Percentiles rank a stretch among this genome's conserved stretches.
phyloP scores from a whole-genome alignment of 164 flowering plant genomes.

The Malania oleifera region DNA sequence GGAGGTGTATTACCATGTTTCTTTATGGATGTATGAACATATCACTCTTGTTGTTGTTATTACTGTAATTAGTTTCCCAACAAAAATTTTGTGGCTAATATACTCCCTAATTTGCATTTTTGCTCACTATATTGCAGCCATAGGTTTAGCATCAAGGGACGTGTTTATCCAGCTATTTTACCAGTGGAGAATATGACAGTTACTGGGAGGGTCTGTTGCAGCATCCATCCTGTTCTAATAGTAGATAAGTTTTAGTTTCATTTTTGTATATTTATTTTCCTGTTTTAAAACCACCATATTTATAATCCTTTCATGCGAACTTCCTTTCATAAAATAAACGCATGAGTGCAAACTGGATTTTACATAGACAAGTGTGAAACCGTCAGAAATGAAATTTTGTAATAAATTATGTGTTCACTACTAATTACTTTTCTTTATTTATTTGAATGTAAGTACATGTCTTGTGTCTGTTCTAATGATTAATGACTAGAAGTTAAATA shows the following conservation, averaged over 20 bases:
- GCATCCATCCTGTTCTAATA: neutral
- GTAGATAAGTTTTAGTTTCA: neutral
- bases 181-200: slow-evolving; percentile 60
- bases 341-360: no score
- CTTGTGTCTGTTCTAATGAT: no score
- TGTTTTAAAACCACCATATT: neutral
- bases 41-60: neutral
- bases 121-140: slow-evolving; percentile 43
- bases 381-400: no score
- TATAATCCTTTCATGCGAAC: neutral
- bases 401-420: no score
- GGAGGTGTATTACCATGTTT: no score
- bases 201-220: slow-evolving; percentile 54
- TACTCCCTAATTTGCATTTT: neutral
- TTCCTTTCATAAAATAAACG: neutral
- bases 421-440: no score
- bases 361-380: no score
- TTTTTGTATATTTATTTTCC: neutral
- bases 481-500: no score
- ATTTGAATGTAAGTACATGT: no score
- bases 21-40: no score
- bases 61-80: neutral
- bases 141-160: slow-evolving; percentile 83
- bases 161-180: slow-evolving; percentile 91
- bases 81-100: neutral